Conservation (phyloP, 2,329 filamentous ascomycete species). For the Exserohilum rostratum region DNA sequence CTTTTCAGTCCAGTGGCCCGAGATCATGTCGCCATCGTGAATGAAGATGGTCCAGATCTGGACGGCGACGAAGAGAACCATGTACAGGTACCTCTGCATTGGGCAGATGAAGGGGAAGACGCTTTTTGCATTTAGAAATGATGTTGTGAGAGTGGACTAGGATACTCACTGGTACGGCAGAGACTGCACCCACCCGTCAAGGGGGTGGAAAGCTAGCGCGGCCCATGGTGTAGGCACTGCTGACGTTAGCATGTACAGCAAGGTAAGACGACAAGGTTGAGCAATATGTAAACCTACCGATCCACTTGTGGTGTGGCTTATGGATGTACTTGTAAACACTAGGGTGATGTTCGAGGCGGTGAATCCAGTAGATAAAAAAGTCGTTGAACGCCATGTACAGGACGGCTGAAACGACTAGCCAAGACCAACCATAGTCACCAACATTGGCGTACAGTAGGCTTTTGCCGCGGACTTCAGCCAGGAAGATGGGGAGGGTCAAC, state of each 20-base stretch:
- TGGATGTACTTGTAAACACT: constrained; percentile 14
- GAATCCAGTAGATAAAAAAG: constrained; percentile 12
- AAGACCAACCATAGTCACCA: constrained; percentile 10
- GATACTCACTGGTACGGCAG: constrained; percentile 13
- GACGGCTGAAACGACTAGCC: constrained; percentile 3
- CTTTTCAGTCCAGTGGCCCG: constrained; percentile 10
- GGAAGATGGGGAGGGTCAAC: constrained; percentile 7
- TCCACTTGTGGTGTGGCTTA: constrained; percentile 15
- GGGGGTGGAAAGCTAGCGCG: constrained; percentile 12
- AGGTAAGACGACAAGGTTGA: background rate
- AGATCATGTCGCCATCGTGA: constrained; percentile 12
- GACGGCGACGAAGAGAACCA: constrained; percentile 11
- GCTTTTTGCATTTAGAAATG: constrained; percentile 1
- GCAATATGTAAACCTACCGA: background rate
- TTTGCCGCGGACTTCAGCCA: constrained; percentile 10
- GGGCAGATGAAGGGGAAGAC: constrained; percentile 10
- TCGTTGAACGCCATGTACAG: constrained; percentile 14
- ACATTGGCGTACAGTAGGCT: constrained; percentile 6
- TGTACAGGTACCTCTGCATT: constrained; percentile 13
- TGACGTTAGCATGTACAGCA: background rate
- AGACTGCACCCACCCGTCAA: constrained; percentile 9
- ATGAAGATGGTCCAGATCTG: constrained; percentile 15
- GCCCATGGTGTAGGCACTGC: constrained; percentile 11
- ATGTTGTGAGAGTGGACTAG: background rate
- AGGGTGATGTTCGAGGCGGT: constrained; percentile 13